Evolutionary conservation across 2,329 filamentous ascomycete species (phyloP).

Genomic region (Daldinia sp.): DNA sequence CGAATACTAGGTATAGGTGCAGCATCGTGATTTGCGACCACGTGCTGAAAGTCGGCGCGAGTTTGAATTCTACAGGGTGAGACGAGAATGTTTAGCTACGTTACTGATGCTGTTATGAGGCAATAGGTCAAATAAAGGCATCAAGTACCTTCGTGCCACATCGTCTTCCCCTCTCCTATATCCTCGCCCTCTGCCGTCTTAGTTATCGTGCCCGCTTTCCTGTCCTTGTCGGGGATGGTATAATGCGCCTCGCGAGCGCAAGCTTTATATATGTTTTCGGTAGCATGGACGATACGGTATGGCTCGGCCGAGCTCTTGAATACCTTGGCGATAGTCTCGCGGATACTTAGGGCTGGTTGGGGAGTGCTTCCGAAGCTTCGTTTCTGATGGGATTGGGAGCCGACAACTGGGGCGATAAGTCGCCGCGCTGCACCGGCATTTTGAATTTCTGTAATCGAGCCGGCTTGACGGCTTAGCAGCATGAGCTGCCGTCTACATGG

Average conservation of each 20-base stretch:
- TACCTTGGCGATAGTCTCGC: slow-evolving; percentile 42
- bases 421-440: slow-evolving; percentile 25
- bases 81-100: not conserved
- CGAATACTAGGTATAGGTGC: slow-evolving; percentile 91
- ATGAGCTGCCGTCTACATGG: slow-evolving; percentile 56
- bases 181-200: slow-evolving; percentile 83
- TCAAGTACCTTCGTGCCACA: slow-evolving; percentile 81
- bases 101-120: not conserved
- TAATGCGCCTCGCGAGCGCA: slow-evolving; percentile 80
- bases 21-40: slow-evolving; percentile 98
- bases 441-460: slow-evolving; percentile 35
- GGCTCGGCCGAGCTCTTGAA: slow-evolving; percentile 46
- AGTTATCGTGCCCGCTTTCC: slow-evolving; percentile 72
- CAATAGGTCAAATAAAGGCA: not conserved
- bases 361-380: slow-evolving; percentile 52
- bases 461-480: slow-evolving; percentile 41
- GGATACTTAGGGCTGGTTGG: slow-evolving; percentile 42
- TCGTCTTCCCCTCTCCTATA: slow-evolving; percentile 75
- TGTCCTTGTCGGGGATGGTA: slow-evolving; percentile 71
- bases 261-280: slow-evolving; percentile 78
- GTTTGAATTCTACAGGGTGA: slow-evolving; percentile 68
- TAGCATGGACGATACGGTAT: slow-evolving; percentile 82
- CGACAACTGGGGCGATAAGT: not conserved
- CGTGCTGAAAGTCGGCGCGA: slow-evolving; percentile 88
- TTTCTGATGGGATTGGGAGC: slow-evolving; percentile 31